A percentile compares a stretch with the other conserved stretches of the same genome.
Evolutionary conservation across 1,284 basidiomycete species (phyloP).

Genomic region (Trametes hirsuta): DNA sequence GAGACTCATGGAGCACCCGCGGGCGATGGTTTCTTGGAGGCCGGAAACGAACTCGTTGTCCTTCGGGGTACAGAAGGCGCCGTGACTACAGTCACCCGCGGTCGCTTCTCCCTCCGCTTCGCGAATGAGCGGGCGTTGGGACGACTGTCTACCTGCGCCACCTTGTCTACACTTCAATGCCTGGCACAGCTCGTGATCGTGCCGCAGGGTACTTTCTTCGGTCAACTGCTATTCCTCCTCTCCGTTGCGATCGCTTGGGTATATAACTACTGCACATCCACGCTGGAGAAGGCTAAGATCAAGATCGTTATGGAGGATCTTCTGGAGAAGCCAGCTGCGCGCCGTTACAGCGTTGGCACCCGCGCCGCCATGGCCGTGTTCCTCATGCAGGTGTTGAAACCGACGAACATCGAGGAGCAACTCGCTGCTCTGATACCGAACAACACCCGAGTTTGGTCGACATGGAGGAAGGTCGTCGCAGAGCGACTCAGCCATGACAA

Average conservation of each 20-base stretch:
- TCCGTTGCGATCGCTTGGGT: slow-evolving; percentile 17
- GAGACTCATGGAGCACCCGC: slow-evolving; percentile 16
- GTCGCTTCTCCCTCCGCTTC: slow-evolving; percentile 22
- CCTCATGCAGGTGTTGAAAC: slow-evolving; percentile 21
- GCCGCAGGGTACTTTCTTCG: slow-evolving; percentile 15
- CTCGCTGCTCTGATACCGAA: slow-evolving; percentile 22
- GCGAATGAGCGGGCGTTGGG: slow-evolving; percentile 1
- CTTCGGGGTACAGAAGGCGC: slow-evolving; percentile 19
- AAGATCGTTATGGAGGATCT: slow-evolving; percentile 17
- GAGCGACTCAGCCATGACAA: slow-evolving; percentile 13
- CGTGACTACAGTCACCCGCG: slow-evolving; percentile 19
- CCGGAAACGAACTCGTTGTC: slow-evolving; percentile 18
- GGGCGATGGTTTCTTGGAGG: slow-evolving; percentile 22
- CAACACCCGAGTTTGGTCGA: slow-evolving; percentile 23
- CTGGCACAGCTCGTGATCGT: slow-evolving; percentile 18
- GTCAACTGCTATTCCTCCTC: slow-evolving; percentile 19
- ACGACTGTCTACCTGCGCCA: neutral
- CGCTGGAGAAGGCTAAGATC: slow-evolving; percentile 12
- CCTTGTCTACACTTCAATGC: slow-evolving; percentile 15
- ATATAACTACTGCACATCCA: slow-evolving; percentile 11
- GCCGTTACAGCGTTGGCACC: slow-evolving; percentile 22
- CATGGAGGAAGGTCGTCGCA: slow-evolving; percentile 22
- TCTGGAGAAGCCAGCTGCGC: slow-evolving; percentile 10
- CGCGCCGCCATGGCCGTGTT: slow-evolving; percentile 20
- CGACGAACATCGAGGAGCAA: slow-evolving; percentile 21